Evolutionary conservation across 2,329 filamentous ascomycete species (phyloP).

Genomic region (Blumeriella jaapii): DNA sequence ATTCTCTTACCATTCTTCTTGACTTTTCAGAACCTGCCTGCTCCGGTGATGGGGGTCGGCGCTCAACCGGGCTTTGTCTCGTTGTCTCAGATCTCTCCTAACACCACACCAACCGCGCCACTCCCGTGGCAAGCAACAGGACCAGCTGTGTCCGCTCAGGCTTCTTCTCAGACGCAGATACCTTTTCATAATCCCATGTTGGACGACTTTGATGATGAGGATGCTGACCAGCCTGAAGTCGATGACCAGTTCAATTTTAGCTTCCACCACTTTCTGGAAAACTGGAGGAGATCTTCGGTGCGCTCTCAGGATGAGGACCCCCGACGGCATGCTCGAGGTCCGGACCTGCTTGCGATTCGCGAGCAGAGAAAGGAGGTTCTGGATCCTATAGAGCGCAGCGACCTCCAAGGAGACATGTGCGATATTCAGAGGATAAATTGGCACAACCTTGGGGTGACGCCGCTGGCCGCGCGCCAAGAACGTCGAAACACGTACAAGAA

Average conservation of each 20-base stretch:
- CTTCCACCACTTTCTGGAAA: conserved; percentile 38
- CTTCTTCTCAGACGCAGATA: conserved; percentile 2
- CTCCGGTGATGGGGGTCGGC: conserved; percentile 4
- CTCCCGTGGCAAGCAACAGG: conserved; percentile 1
- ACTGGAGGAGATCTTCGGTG: conserved; percentile 30
- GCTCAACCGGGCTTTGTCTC: conserved; percentile 9
- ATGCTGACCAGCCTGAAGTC: conserved; percentile 25
- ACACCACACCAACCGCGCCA: background rate
- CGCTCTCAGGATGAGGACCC: conserved; percentile 3
- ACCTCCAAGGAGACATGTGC: conserved; percentile 43
- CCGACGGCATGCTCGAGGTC: conserved; percentile 11
- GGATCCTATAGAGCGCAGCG: conserved; percentile 28
- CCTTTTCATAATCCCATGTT: conserved; percentile 3
- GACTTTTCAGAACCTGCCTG: background rate
- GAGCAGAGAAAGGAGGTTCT: conserved; percentile 14
- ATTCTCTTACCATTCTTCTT: conserved; percentile 15
- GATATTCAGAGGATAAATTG: conserved; percentile 52
- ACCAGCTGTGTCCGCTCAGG: background rate
- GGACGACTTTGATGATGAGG: conserved; percentile 12
- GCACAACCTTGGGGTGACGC: conserved; percentile 39
- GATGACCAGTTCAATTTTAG: conserved; percentile 35
- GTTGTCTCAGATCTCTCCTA: conserved; percentile 4
- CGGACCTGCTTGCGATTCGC: conserved; percentile 12
- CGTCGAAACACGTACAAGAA: conserved; percentile 42
- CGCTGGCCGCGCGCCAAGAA: conserved; percentile 36